Conservation (phyloP, 2,329 filamentous ascomycete genomes). For the Penicillium freii region DNA sequence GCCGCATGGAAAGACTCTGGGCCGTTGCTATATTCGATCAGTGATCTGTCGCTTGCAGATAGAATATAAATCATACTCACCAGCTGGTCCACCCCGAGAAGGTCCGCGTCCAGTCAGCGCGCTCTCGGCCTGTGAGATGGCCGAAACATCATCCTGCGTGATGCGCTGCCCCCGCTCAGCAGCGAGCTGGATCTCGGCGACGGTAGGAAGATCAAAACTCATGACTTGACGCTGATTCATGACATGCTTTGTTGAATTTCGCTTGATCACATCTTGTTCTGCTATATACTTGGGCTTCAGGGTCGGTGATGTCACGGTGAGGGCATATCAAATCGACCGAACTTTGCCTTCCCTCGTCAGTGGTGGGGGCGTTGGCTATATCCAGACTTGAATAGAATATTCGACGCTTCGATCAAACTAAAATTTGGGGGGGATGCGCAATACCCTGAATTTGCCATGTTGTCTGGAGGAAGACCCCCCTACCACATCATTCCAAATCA, state of each 20-base stretch:
- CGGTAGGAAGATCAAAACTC: conserved; percentile 29
- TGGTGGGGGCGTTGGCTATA: conserved; percentile 18
- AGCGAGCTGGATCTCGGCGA: conserved; percentile 33
- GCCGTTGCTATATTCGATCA: conserved; percentile 28
- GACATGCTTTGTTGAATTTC: not conserved
- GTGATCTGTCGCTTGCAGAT: not conserved
- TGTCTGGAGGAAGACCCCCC: not conserved
- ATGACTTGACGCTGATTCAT: conserved; percentile 1
- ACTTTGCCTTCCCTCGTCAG: conserved; percentile 18
- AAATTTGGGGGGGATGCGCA: not conserved
- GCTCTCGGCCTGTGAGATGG: conserved; percentile 34
- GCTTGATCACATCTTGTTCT: not conserved
- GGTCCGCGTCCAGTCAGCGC: conserved; percentile 33
- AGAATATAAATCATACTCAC: conserved; percentile 15
- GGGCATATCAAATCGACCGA: conserved; percentile 9
- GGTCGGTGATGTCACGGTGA: conserved; percentile 30
- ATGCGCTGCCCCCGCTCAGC: conserved; percentile 35
- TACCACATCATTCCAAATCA: not conserved
- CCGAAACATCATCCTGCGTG: conserved; percentile 33
- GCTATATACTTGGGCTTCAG: conserved; percentile 12
- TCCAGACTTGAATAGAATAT: conserved; percentile 4
- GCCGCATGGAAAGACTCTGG: conserved; percentile 33
- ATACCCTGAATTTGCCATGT: not conserved
- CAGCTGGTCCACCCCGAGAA: conserved; percentile 34
- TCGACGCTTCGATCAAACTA: not conserved